Conservation (phyloP, 1,139 yeast genomes). For the Scheffersomyces quercinus region DNA sequence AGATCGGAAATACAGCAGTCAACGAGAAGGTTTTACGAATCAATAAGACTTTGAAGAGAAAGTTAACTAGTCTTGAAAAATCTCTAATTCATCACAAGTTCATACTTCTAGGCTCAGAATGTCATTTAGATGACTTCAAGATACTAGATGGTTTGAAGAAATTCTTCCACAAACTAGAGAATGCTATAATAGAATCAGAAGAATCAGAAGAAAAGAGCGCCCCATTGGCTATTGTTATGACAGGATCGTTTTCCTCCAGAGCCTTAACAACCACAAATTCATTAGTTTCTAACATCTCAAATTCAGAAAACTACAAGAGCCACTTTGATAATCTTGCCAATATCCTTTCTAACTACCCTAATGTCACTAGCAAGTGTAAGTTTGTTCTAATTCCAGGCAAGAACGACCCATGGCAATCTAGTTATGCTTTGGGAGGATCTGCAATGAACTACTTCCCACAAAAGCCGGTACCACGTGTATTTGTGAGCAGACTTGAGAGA, state of each 20-base stretch:
- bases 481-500: slow-evolving; percentile 66
- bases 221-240: slow-evolving; percentile 54
- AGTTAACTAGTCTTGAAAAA: slow-evolving; percentile 57
- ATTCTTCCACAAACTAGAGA: slow-evolving; percentile 52
- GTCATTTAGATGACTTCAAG: slow-evolving; percentile 55
- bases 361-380: slow-evolving; percentile 35
- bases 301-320: slow-evolving; percentile 61
- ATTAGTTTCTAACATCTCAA: slow-evolving; percentile 42
- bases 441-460: slow-evolving; percentile 69
- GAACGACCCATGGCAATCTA: slow-evolving; percentile 91
- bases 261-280: slow-evolving; percentile 57
- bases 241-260: slow-evolving; percentile 63
- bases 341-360: slow-evolving; percentile 35
- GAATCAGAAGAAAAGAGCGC: slow-evolving; percentile 34
- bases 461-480: slow-evolving; percentile 64
- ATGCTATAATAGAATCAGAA: slow-evolving; percentile 33
- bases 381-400: slow-evolving; percentile 81
- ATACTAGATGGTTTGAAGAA: slow-evolving; percentile 63
- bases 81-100: slow-evolving; percentile 57
- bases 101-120: slow-evolving; percentile 71
- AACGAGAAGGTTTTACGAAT: slow-evolving; percentile 44
- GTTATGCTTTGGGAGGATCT: slow-evolving; percentile 63
- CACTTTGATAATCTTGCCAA: slow-evolving; percentile 74
- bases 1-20: slow-evolving; percentile 16
- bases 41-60: slow-evolving; percentile 57